Percentiles rank a stretch among this genome's conserved stretches.
Evolutionary conservation across 2,329 filamentous ascomycete species (phyloP).

Genomic region (Rutstroemia sydowiana): DNA sequence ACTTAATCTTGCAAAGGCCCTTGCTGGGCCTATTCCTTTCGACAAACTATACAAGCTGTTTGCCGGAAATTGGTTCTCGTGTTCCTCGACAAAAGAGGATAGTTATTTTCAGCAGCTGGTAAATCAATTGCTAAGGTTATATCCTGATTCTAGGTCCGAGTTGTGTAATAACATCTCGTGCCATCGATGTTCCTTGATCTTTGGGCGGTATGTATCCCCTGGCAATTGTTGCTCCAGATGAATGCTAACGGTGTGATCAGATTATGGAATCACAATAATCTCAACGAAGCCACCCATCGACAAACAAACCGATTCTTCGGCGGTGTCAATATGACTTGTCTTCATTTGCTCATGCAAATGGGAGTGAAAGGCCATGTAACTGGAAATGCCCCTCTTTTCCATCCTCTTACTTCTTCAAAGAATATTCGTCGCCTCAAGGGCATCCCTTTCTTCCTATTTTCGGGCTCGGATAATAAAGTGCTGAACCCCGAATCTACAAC

Average conservation of each 20-base stretch:
- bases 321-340: conserved; percentile 52
- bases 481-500: conserved; percentile 47
- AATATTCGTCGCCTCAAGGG: conserved; percentile 45
- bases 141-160: conserved; percentile 47
- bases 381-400: conserved; percentile 41
- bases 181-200: conserved; percentile 52
- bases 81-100: conserved; percentile 40
- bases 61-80: conserved; percentile 49
- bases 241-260: conserved; percentile 15
- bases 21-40: conserved; percentile 38
- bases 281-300: conserved; percentile 58
- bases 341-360: conserved; percentile 50
- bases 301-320: conserved; percentile 55
- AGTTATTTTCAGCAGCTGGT: conserved; percentile 42
- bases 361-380: conserved; percentile 45
- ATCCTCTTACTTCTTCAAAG: conserved; percentile 39
- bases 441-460: conserved; percentile 49
- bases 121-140: conserved; percentile 51
- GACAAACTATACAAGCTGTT: conserved; percentile 42
- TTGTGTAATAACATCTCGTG: conserved; percentile 55
- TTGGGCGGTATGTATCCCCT: conserved; percentile 41
- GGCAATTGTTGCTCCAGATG: too few relatives aligned
- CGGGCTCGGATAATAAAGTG: conserved; percentile 49
- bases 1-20: conserved; percentile 49
- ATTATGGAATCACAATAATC: conserved; percentile 55